Evolutionary conservation across 108 stramenopile genomes (phyloP).

Genomic region (Nitzschia sp.): DNA sequence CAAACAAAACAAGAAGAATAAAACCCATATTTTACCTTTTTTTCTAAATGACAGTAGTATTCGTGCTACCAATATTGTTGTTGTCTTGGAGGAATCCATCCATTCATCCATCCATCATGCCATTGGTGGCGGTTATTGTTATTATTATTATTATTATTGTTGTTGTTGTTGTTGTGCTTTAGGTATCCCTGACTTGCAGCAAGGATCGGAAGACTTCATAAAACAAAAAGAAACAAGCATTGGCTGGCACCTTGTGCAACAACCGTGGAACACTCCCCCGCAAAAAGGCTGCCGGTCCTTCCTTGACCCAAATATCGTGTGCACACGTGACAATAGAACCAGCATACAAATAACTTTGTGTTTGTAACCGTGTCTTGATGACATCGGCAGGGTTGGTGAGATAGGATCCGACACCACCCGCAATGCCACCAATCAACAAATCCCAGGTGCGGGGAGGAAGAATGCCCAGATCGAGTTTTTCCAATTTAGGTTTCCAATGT

Average conservation of each 20-base stretch:
- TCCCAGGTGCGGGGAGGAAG: constrained; percentile 43
- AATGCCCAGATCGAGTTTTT: constrained; percentile 16
- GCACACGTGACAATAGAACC: constrained; percentile 68
- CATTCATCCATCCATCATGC: too few relatives aligned
- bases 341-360: constrained; percentile 48
- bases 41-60: too few relatives aligned
- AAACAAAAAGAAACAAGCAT: constrained; percentile 91
- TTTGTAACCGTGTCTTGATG: constrained; percentile 90
- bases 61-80: too few relatives aligned
- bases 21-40: too few relatives aligned
- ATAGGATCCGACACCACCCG: constrained; percentile 88
- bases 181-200: constrained; percentile 60
- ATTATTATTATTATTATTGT: background rate
- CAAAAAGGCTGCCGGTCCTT: constrained; percentile 77
- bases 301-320: constrained; percentile 53
- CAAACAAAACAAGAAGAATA: too few relatives aligned
- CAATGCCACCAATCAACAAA: constrained; percentile 84
- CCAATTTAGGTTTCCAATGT: constrained; percentile 31
- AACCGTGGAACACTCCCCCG: constrained; percentile 88
- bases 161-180: background rate
- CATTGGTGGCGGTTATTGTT: too few relatives aligned
- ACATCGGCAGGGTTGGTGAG: constrained; percentile 94
- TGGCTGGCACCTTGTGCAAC: constrained; percentile 94
- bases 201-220: constrained; percentile 89
- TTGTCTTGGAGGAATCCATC: too few relatives aligned